A percentile compares a stretch with the other conserved stretches of the same genome.
Evolutionary conservation across 352 stramenopile species (phyloP).

Genomic region (Pilasporangium apinafurcum): DNA sequence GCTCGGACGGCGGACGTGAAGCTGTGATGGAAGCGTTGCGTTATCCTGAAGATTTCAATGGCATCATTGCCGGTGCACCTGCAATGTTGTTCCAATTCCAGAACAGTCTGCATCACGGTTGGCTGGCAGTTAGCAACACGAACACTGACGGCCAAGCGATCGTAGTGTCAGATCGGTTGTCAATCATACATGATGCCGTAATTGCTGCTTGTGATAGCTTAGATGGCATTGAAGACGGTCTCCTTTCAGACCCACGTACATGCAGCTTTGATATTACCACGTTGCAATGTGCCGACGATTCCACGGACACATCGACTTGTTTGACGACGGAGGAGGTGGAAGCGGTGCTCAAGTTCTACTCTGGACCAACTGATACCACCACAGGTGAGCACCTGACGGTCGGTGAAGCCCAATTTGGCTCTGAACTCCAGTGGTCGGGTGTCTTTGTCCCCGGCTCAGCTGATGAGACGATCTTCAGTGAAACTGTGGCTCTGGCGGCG

Average conservation of each 20-base stretch:
- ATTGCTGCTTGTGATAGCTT: no score
- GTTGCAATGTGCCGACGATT: no score
- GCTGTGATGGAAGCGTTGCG: constrained; percentile 11
- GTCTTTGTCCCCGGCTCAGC: constrained; percentile 27
- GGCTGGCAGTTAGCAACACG: constrained; percentile 17
- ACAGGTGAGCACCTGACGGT: constrained; percentile 27
- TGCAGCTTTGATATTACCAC: no score
- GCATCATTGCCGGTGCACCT: constrained; percentile 13
- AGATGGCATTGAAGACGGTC: no score
- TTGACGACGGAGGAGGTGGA: constrained; percentile 22
- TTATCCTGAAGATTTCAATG: constrained; percentile 12
- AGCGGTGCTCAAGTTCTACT: constrained; percentile 28
- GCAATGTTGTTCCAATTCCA: constrained; percentile 10
- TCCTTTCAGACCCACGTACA: no score
- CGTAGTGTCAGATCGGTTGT: constrained; percentile 15
- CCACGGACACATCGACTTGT: constrained; percentile 27
- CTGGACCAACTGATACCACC: constrained; percentile 16
- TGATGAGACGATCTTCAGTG: constrained; percentile 16
- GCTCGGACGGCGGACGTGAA: constrained; percentile 12
- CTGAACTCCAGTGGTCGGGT: constrained; percentile 30
- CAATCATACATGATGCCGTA: constrained; percentile 29
- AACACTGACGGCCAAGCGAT: constrained; percentile 16
- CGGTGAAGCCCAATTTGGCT: constrained; percentile 34
- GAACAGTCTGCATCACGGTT: constrained; percentile 12
- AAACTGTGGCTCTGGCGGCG: constrained; percentile 21